Percentiles rank a stretch among this genome's conserved stretches.
phyloP scores from a whole-genome alignment of 2,329 filamentous ascomycete species.

The Xylariaceae sp. region DNA sequence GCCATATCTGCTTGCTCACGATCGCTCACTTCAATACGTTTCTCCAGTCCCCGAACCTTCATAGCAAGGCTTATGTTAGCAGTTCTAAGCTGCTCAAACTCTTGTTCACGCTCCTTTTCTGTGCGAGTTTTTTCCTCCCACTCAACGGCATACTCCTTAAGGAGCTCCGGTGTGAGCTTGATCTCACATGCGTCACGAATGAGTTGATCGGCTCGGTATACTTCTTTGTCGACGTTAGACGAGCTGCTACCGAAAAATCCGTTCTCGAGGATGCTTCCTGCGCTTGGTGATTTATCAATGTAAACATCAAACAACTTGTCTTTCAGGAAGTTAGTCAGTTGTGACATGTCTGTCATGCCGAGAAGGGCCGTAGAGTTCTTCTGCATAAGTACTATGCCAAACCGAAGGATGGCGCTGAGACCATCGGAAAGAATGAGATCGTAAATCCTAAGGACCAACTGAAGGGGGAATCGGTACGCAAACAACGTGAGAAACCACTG shows the following conservation, averaged over 20 bases:
- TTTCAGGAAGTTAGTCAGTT: slow-evolving; percentile 84
- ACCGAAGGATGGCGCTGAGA: slow-evolving; percentile 86
- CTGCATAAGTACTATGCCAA: slow-evolving; percentile 92
- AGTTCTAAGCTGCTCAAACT: slow-evolving; percentile 67
- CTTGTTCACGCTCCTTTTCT: slow-evolving; percentile 76
- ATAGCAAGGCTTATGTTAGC: slow-evolving; percentile 63
- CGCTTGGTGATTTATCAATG: slow-evolving; percentile 87
- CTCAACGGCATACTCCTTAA: slow-evolving; percentile 75
- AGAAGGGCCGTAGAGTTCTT: slow-evolving; percentile 79
- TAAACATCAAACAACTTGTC: slow-evolving; percentile 95
- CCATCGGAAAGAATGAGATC: slow-evolving; percentile 93
- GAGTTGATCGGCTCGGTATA: slow-evolving; percentile 90
- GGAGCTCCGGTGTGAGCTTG: slow-evolving; percentile 74
- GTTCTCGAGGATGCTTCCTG: slow-evolving; percentile 89
- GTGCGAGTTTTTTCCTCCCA: slow-evolving; percentile 87
- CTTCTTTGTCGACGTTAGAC: slow-evolving; percentile 84
- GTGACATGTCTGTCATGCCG: slow-evolving; percentile 83
- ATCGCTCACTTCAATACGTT: slow-evolving; percentile 82
- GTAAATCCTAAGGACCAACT: slow-evolving; percentile 93
- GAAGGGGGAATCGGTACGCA: slow-evolving; percentile 92
- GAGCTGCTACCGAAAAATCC: slow-evolving; percentile 95
- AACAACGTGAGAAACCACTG: slow-evolving; percentile 99
- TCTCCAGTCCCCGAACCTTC: slow-evolving; percentile 79
- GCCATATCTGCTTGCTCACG: slow-evolving; percentile 86
- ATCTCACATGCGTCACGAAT: slow-evolving; percentile 89